Evolutionary conservation across 2,329 filamentous ascomycete species (phyloP).

Genomic region (Gremmenia infestans): DNA sequence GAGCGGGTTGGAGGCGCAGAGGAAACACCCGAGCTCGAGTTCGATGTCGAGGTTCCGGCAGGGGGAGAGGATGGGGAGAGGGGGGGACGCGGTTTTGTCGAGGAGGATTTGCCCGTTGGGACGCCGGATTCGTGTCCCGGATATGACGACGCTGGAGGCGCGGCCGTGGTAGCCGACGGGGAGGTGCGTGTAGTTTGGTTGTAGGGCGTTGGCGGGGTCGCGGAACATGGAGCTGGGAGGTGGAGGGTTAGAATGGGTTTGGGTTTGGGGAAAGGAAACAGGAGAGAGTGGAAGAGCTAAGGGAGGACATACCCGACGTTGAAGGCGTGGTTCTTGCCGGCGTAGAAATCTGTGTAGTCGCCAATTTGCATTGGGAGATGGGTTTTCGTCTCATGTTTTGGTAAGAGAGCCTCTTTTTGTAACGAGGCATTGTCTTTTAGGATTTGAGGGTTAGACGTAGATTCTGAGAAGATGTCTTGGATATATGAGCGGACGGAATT

Average conservation of each 20-base stretch:
- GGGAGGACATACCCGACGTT: slow-evolving; percentile 35
- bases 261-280: not conserved
- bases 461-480: slow-evolving; percentile 58
- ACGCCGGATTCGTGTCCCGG: slow-evolving; percentile 55
- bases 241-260: not conserved
- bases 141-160: slow-evolving; percentile 68
- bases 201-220: slow-evolving; percentile 65
- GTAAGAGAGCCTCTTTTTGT: slow-evolving; percentile 53
- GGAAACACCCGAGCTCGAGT: slow-evolving; percentile 72
- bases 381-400: slow-evolving; percentile 53
- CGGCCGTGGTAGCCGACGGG: slow-evolving; percentile 80
- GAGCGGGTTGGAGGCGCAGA: slow-evolving; percentile 59
- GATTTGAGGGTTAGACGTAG: slow-evolving; percentile 54
- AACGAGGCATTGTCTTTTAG: slow-evolving; percentile 57
- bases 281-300: not conserved
- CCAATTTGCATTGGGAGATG: slow-evolving; percentile 74
- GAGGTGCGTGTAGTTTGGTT: slow-evolving; percentile 76
- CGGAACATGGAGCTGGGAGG: slow-evolving; percentile 61
- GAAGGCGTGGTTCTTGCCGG: slow-evolving; percentile 72
- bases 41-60: slow-evolving; percentile 71
- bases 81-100: slow-evolving; percentile 56
- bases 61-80: slow-evolving; percentile 58
- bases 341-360: slow-evolving; percentile 85
- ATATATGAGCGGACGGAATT: slow-evolving; percentile 63
- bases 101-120: slow-evolving; percentile 70